Percentiles rank a stretch among this genome's conserved stretches.
Conservation (phyloP, 495 filamentous ascomycete species). For the Aspergillus diversus region DNA sequence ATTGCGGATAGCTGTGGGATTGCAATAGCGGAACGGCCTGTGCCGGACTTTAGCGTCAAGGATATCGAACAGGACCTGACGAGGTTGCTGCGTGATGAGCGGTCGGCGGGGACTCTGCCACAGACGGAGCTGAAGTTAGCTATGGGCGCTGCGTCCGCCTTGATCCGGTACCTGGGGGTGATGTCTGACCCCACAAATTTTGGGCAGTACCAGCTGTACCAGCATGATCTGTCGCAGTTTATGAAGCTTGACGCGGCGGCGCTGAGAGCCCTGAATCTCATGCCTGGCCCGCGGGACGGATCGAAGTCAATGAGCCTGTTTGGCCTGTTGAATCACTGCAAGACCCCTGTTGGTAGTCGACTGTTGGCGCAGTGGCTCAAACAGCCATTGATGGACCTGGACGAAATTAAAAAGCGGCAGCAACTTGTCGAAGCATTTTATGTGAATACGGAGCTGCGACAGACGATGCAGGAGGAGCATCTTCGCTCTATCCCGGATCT, state of each 20-base stretch:
- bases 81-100: constrained; percentile 82
- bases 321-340: constrained; percentile 95
- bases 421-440: constrained; percentile 96
- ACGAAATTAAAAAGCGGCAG: constrained; percentile 88
- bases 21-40: constrained; percentile 77
- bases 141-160: constrained; percentile 90
- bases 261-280: constrained; percentile 90
- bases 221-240: constrained; percentile 95
- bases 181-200: constrained; percentile 92
- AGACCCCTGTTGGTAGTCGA: constrained; percentile 89
- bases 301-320: constrained; percentile 97
- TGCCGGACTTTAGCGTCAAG: constrained; percentile 78
- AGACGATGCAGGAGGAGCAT: constrained; percentile 98
- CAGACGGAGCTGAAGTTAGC: constrained; percentile 94
- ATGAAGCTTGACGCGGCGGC: constrained; percentile 99
- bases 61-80: constrained; percentile 97
- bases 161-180: constrained; percentile 95
- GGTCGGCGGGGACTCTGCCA: constrained; percentile 73
- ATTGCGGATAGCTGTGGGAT: constrained; percentile 93
- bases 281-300: constrained; percentile 93
- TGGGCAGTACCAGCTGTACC: constrained; percentile 94
- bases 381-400: constrained; percentile 91
- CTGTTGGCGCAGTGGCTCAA: constrained; percentile 96
- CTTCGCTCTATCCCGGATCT: constrained; percentile 92
- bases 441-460: constrained; percentile 87